A percentile compares a stretch with the other conserved stretches of the same genome.
phyloP scores from a whole-genome alignment of 805 yeast genomes.

The Diddensiella santjacobensis region DNA sequence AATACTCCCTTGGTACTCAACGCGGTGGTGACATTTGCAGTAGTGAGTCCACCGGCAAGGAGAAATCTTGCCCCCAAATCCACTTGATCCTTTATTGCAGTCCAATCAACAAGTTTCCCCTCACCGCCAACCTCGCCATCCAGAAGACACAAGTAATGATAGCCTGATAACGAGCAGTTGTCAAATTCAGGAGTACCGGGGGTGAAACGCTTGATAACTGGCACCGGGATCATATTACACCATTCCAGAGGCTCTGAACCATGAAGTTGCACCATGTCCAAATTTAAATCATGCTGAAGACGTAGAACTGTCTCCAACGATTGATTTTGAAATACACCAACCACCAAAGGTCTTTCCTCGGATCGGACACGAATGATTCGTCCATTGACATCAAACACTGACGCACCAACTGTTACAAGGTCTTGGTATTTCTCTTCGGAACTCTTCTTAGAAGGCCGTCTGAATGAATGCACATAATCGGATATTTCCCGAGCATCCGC shows the following conservation, averaged over 20 bases:
- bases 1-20: constrained; percentile 51
- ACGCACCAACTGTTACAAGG: constrained; percentile 9
- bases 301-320: constrained; percentile 54
- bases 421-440: background rate
- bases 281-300: constrained; percentile 39
- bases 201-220: constrained; percentile 70
- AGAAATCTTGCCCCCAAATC: constrained; percentile 43
- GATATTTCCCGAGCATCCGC: constrained; percentile 48
- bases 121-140: constrained; percentile 94
- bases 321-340: constrained; percentile 91
- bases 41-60: constrained; percentile 86
- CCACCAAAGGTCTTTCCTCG: constrained; percentile 60
- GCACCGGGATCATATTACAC: constrained; percentile 41
- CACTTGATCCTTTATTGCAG: constrained; percentile 41
- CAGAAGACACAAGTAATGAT: constrained; percentile 57
- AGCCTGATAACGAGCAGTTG: constrained; percentile 30
- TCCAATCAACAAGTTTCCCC: constrained; percentile 80
- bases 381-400: constrained; percentile 19
- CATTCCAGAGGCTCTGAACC: constrained; percentile 63
- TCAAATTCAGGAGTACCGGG: constrained; percentile 46
- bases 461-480: constrained; percentile 25
- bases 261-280: constrained; percentile 86
- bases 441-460: constrained; percentile 5
- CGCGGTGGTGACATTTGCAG: constrained; percentile 65
- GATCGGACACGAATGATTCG: constrained; percentile 12